phyloP scores from a whole-genome alignment of 164 flowering plant genomes.

The Annona cherimola region DNA sequence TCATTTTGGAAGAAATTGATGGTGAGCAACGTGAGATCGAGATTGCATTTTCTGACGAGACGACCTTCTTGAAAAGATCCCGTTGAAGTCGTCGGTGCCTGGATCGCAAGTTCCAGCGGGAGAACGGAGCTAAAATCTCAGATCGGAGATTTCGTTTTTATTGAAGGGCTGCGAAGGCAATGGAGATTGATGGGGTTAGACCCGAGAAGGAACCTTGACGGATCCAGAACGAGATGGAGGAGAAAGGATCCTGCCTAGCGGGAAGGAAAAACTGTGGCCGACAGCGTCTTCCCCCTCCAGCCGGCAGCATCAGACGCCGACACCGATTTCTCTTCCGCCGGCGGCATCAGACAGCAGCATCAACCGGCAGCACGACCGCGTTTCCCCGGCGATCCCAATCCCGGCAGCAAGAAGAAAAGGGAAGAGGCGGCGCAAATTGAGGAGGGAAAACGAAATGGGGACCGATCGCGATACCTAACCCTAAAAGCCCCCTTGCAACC shows the following conservation, averaged over 20 bases:
- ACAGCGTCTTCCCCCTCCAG: no score
- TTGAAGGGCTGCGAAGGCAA: conserved; percentile 97
- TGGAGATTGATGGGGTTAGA: conserved; percentile 29
- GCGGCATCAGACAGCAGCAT: no score
- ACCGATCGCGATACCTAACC: no score
- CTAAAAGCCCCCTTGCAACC: no score
- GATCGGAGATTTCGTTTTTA: conserved; percentile 90
- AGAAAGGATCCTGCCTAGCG: not conserved
- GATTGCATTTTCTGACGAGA: conserved; percentile 87
- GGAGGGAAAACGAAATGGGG: no score
- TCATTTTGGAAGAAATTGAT: conserved; percentile 96
- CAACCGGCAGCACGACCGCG: no score
- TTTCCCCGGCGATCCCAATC: no score
- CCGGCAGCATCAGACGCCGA: no score
- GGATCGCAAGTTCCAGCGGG: conserved; percentile 93
- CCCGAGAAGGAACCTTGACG: conserved; percentile 33
- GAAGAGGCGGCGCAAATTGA: no score
- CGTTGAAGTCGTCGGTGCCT: conserved; percentile 87
- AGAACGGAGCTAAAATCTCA: conserved; percentile 81
- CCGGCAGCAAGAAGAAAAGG: no score
- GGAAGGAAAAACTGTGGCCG: no score
- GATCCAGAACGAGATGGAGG: not conserved
- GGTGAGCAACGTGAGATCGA: conserved; percentile 90
- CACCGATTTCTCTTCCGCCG: no score
- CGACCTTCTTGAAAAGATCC: conserved; percentile 92